These are phyloP conservation scores for Metarhizium guizhouense DNA, from an alignment of 2,329 filamentous ascomycete genomes.

Conservation along the genomic window DNA sequence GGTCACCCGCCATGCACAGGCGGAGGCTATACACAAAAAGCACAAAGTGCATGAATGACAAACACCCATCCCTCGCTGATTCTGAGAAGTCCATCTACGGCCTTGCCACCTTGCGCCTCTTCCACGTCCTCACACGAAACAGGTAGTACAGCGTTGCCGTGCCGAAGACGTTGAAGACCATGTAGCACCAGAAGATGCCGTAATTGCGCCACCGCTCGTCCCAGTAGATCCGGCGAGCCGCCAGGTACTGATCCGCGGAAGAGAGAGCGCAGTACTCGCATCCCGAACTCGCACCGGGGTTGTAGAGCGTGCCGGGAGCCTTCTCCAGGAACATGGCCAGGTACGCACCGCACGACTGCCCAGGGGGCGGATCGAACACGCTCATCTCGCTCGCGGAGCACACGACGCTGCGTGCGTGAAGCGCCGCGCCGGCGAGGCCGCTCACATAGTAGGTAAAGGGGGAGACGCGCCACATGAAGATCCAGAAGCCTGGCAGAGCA, in stretches of 20 bases:
- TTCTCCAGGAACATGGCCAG: not conserved
- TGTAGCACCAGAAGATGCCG: not conserved
- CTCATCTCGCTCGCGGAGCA: not conserved
- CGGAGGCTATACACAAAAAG: no score
- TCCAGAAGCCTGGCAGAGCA: not conserved
- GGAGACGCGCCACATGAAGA: slow-evolving; percentile 27
- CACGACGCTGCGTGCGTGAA: not conserved
- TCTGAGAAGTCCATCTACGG: not conserved
- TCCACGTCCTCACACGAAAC: not conserved
- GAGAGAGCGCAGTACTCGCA: not conserved
- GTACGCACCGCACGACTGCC: not conserved
- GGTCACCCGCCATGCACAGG: no score
- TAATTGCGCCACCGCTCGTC: not conserved
- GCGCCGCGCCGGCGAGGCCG: slow-evolving; percentile 35
- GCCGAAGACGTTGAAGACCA: not conserved
- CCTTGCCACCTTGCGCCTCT: not conserved
- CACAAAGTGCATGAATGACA: no score
- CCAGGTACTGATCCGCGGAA: not conserved
- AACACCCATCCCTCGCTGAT: not conserved
- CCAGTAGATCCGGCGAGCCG: not conserved
- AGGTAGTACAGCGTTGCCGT: not conserved
- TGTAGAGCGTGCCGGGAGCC: not conserved
- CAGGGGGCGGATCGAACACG: not conserved
- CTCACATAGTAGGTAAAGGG: slow-evolving; percentile 71
- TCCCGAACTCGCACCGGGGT: not conserved